phyloP scores from a whole-genome alignment of 768 basidiomycete genomes.

The Ephemerocybe angulata region DNA sequence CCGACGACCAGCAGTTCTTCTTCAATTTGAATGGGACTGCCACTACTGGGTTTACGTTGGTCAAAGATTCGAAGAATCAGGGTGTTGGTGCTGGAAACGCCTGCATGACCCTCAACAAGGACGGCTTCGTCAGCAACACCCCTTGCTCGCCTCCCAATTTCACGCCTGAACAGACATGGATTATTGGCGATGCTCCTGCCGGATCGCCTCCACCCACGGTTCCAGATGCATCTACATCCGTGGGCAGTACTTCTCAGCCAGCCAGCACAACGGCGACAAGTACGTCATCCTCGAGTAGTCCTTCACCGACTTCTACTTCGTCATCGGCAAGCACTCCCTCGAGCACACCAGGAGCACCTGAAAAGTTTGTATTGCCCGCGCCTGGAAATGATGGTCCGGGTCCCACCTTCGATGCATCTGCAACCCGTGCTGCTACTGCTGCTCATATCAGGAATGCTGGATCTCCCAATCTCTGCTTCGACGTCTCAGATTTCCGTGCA shows the following conservation, averaged over 20 bases:
- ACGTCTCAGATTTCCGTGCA: slow-evolving; percentile 16
- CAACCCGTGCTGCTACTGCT: slow-evolving; percentile 20
- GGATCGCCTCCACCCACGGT: background rate
- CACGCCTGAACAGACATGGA: slow-evolving; percentile 25
- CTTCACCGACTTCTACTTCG: background rate
- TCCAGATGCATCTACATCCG: background rate
- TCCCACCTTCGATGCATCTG: slow-evolving; percentile 20
- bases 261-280: background rate
- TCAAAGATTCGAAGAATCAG: slow-evolving; percentile 17
- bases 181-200: slow-evolving; percentile 9
- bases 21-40: slow-evolving; percentile 24
- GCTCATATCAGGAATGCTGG: slow-evolving; percentile 18
- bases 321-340: background rate
- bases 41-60: slow-evolving; percentile 14
- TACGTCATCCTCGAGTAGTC: background rate
- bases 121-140: slow-evolving; percentile 25
- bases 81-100: slow-evolving; percentile 24
- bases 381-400: slow-evolving; percentile 11
- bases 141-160: slow-evolving; percentile 25
- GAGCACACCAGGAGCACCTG: background rate
- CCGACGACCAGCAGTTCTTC: slow-evolving; percentile 24
- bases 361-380: slow-evolving; percentile 7
- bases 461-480: slow-evolving; percentile 15
- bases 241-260: background rate
- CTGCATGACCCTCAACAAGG: slow-evolving; percentile 20